These are phyloP conservation scores for Xylariaceae sp. DNA, from an alignment of 2,329 filamentous ascomycete genomes.

Conservation along the genomic window DNA sequence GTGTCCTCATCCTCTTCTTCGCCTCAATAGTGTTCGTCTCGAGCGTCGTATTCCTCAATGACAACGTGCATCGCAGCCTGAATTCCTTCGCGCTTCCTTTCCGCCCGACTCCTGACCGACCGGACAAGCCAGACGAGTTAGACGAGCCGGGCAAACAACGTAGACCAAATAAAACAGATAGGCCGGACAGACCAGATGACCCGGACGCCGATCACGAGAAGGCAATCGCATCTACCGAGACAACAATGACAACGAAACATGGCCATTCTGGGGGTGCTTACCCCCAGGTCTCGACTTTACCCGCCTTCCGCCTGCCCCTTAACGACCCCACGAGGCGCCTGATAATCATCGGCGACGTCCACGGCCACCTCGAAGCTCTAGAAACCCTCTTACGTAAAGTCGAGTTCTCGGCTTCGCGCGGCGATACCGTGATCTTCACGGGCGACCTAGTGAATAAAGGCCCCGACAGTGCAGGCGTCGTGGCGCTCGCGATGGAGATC, in stretches of 20 bases:
- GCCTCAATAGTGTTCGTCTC: conserved; percentile 9
- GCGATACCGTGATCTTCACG: conserved; percentile 71
- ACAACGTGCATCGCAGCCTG: conserved; percentile 3
- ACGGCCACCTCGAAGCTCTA: conserved; percentile 74
- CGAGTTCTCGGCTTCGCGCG: conserved; percentile 50
- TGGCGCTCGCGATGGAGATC: conserved; percentile 68
- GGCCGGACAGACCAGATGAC: neutral
- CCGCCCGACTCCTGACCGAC: neutral
- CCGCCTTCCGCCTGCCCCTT: conserved; percentile 33
- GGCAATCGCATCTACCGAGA: neutral
- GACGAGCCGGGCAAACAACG: too few species aligned
- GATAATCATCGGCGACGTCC: conserved; percentile 84
- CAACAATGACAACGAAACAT: neutral
- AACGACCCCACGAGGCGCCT: conserved; percentile 52
- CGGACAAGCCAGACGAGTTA: neutral
- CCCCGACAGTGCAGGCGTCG: conserved; percentile 73
- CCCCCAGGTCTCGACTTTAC: conserved; percentile 19
- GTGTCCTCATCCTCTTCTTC: conserved; percentile 3
- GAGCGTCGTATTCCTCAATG: conserved; percentile 2
- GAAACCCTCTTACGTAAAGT: conserved; percentile 62
- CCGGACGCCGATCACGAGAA: neutral
- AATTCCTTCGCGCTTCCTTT: neutral
- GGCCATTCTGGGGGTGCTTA: conserved; percentile 18
- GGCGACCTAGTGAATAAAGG: conserved; percentile 85
- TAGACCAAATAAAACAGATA: too few species aligned